Evolutionary conservation across 1,284 basidiomycete genomes (phyloP).

Genomic region (Trametes versicolor): DNA sequence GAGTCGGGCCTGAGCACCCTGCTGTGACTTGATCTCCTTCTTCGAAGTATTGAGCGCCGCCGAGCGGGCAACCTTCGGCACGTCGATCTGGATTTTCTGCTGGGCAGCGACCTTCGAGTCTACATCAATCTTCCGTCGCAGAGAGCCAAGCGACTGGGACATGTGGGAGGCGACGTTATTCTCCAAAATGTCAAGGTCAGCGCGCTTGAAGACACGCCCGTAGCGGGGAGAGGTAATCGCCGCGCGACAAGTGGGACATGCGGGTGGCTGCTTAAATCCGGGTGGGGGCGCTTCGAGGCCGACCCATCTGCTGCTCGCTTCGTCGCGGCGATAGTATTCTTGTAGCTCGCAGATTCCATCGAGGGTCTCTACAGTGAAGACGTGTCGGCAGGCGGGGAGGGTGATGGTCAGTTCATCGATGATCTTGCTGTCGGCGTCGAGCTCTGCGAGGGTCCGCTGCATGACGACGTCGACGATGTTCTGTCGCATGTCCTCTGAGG

Average conservation of each 20-base stretch:
- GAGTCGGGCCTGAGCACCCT: constrained; percentile 18
- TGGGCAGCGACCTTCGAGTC: constrained; percentile 11
- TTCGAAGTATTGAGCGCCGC: constrained; percentile 21
- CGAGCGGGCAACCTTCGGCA: background rate
- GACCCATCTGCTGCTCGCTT: constrained; percentile 49
- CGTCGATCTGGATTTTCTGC: background rate
- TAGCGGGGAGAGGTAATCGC: constrained; percentile 64
- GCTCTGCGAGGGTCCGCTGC: constrained; percentile 59
- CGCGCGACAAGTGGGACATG: constrained; percentile 64
- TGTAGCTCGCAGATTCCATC: constrained; percentile 66
- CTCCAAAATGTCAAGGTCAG: constrained; percentile 69
- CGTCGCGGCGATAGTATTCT: constrained; percentile 58
- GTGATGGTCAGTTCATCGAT: constrained; percentile 69
- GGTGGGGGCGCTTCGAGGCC: constrained; percentile 52
- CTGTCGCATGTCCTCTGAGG: constrained; percentile 50
- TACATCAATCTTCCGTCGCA: constrained; percentile 41
- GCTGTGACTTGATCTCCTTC: constrained; percentile 26
- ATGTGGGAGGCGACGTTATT: constrained; percentile 65
- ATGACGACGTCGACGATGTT: constrained; percentile 68
- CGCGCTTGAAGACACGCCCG: constrained; percentile 68
- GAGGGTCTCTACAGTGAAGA: constrained; percentile 77
- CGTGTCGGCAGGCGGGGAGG: constrained; percentile 64
- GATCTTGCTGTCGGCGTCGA: constrained; percentile 52
- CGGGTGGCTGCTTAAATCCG: constrained; percentile 56
- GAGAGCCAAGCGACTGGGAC: constrained; percentile 51